Evolutionary conservation across 148 eudicot genomes (phyloP).

Genomic region (Rhododendron ferrugineum): DNA sequence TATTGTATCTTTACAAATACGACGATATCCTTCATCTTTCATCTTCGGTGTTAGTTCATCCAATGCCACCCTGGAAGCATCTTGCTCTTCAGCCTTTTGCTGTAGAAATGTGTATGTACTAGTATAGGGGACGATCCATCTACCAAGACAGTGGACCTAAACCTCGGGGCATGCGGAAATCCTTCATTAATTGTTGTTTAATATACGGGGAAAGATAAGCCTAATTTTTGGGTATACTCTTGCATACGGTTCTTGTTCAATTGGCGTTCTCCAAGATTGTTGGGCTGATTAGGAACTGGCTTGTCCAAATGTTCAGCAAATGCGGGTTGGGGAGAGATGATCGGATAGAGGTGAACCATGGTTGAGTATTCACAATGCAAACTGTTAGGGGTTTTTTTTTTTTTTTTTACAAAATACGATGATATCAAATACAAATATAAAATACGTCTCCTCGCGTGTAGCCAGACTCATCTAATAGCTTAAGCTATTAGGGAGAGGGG

Average conservation of each 20-base stretch:
- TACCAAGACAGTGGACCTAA: constrained; percentile 41
- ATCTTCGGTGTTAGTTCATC: constrained; percentile 23
- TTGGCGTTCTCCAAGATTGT: constrained; percentile 10
- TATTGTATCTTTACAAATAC: too few relatives aligned
- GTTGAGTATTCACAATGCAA: background rate
- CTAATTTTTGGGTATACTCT: constrained; percentile 28
- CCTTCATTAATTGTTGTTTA: constrained; percentile 31
- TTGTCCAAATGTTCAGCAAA: background rate
- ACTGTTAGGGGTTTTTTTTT: background rate
- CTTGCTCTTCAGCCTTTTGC: constrained; percentile 52
- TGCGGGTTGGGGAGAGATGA: background rate
- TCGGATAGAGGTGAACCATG: background rate
- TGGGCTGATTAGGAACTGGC: background rate
- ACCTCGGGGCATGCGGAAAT: constrained; percentile 25
- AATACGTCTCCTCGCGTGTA: too few relatives aligned
- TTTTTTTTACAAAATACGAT: too few relatives aligned
- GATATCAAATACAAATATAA: too few relatives aligned
- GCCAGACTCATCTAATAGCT: too few relatives aligned
- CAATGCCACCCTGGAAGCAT: constrained; percentile 54
- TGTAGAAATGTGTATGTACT: constrained; percentile 20
- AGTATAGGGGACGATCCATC: constrained; percentile 36
- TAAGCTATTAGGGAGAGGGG: too few relatives aligned
- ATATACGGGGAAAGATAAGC: constrained; percentile 37
- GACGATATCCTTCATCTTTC: constrained; percentile 24
- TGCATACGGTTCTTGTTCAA: constrained; percentile 35